Conservation (phyloP, 768 basidiomycete species). For the Leccinum barrowsii region DNA sequence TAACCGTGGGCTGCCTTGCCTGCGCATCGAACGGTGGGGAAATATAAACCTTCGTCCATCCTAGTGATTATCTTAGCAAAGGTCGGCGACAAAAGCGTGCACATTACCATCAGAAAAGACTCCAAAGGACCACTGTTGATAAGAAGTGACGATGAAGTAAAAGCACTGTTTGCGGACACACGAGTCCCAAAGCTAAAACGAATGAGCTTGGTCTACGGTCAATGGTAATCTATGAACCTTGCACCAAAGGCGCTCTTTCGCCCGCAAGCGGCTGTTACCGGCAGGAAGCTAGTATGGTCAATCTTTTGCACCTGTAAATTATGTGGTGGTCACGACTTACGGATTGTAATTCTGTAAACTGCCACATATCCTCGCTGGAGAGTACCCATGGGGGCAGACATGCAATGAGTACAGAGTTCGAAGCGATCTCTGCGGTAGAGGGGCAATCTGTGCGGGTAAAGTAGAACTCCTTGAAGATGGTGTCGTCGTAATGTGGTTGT, state of each 20-base stretch:
- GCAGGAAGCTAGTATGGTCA: conserved; percentile 23
- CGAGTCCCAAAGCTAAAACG: conserved; percentile 45
- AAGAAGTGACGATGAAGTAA: conserved; percentile 59
- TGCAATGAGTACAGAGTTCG: conserved; percentile 45
- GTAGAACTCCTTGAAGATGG: conserved; percentile 44
- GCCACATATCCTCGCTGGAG: conserved; percentile 48
- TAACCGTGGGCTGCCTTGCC: conserved; percentile 43
- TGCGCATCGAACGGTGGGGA: conserved; percentile 42
- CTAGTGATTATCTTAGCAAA: conserved; percentile 28
- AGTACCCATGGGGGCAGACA: conserved; percentile 62
- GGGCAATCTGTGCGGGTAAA: conserved; percentile 34
- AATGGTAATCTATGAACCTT: conserved; percentile 38
- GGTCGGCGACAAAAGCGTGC: neutral
- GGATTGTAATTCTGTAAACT: conserved; percentile 43
- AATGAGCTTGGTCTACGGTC: conserved; percentile 6
- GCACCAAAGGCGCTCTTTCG: conserved; percentile 56
- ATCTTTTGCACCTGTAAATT: neutral
- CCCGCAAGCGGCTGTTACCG: conserved; percentile 40
- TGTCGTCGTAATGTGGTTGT: conserved; percentile 34
- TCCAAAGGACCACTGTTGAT: conserved; percentile 60
- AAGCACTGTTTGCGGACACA: conserved; percentile 46
- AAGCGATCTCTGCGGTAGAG: conserved; percentile 26
- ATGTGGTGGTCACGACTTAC: conserved; percentile 10
- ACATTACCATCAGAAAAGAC: conserved; percentile 51
- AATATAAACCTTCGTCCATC: conserved; percentile 53